phyloP scores from a whole-genome alignment of 371 early-diverging fungal species.

The Sporodiniella umbellata region DNA sequence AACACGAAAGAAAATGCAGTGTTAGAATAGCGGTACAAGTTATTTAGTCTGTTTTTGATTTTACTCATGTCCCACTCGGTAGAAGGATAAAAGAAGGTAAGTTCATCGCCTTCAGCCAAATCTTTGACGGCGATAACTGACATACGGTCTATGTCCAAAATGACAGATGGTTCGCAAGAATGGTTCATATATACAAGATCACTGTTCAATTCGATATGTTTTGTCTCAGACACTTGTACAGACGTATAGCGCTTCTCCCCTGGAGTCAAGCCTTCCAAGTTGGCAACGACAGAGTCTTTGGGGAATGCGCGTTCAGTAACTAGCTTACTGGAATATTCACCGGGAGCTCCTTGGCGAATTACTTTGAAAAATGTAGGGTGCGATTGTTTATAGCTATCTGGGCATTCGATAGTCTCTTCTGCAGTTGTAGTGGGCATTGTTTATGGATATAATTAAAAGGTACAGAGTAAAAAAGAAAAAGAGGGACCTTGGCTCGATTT shows the following conservation, averaged over 20 bases:
- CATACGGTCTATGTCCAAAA: conserved; percentile 52
- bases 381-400: conserved; percentile 22
- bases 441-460: too few relatives aligned
- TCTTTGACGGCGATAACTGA: conserved; percentile 56
- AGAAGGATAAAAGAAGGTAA: conserved; percentile 81
- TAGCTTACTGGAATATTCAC: conserved; percentile 52
- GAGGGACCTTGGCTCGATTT: too few relatives aligned
- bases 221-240: conserved; percentile 58
- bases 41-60: too few relatives aligned
- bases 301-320: conserved; percentile 46
- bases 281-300: conserved; percentile 52
- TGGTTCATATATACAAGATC: conserved; percentile 56
- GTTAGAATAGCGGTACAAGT: too few relatives aligned
- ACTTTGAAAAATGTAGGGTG: conserved; percentile 54
- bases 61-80: conserved; percentile 85
- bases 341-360: conserved; percentile 48
- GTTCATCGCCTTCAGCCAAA: conserved; percentile 59
- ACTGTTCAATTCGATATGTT: conserved; percentile 72
- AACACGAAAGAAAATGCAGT: background rate
- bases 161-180: conserved; percentile 57
- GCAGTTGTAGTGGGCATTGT: conserved; percentile 15
- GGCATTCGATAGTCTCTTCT: conserved; percentile 2
- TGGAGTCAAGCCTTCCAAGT: conserved; percentile 50
- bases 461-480: background rate
- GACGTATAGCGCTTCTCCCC: conserved; percentile 61